Base-by-base conservation (phyloP, 768 basidiomycete species). In the Floccularia luteovirens region DNA sequence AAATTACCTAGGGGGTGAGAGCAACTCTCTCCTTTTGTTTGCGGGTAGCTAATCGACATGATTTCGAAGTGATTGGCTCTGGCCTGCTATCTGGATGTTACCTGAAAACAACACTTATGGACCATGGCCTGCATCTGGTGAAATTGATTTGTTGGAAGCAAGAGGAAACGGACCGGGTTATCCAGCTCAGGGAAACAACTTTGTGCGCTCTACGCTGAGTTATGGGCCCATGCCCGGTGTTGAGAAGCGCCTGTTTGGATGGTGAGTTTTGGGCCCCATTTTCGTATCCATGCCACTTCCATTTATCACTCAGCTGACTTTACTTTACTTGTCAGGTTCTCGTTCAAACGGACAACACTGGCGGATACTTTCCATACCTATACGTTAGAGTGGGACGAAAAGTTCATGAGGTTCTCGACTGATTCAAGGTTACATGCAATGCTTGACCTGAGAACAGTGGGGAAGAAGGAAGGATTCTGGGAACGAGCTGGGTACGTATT, bases 31-130 rank as follows among this genome's bases (percentile, higher is more conserved):
- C n/a, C n/a, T n/a, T n/a, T n/a, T n/a, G n/a, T n/a, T n/a, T n/a
- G n/a, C n/a, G n/a, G n/a, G n/a, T n/a, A n/a, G n/a, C n/a, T n/a
- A n/a, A n/a, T n/a, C n/a, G n/a, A n/a, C n/a, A n/a, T n/a, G n/a
- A n/a, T n/a, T n/a, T n/a, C n/a, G n/a, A n/a, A n/a, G 79, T 0
- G 69, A 74, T 50, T 87, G 83, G 82, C 74, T 86, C 58, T 84
- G 80, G 79, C 84, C 84, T 4, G 75, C 77, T 1, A 64, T 86
- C 17, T 82, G 79, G 75, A 80, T 87, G 77, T 66, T 85, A 33
- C 84, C 84, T 0, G 71, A 73, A 31, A 61, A 79, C 43, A 60
- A 74, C 32, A 64, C 66, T 1, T 85, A 86, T 47, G 84, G 85
- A 0, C 52, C 67, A 1, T 79, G 77, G 73, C 84, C 83, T 0